Percentiles rank a stretch among this genome's conserved stretches.
Evolutionary conservation across 176 grass and related monocot genomes (phyloP).

Genomic region (Cenchrus americanus): DNA sequence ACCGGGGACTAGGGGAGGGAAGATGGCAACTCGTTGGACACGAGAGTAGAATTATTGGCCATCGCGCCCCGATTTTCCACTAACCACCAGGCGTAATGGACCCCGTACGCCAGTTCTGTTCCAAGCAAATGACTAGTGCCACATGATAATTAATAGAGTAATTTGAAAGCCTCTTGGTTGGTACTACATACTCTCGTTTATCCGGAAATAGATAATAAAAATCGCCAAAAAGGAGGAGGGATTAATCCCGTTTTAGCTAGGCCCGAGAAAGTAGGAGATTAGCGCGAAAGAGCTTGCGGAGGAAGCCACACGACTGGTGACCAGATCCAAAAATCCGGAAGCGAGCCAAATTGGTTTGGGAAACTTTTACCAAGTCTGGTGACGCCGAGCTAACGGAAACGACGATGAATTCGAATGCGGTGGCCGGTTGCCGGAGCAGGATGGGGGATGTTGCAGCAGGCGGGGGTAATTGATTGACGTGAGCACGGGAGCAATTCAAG

Average conservation of each 20-base stretch:
- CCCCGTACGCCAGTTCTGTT: slow-evolving; percentile 1
- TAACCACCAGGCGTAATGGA: slow-evolving; percentile 12
- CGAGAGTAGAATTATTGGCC: slow-evolving; percentile 30
- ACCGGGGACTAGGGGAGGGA: neutral
- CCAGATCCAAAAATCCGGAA: slow-evolving; percentile 54
- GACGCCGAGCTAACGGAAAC: slow-evolving; percentile 15
- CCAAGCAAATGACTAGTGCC: neutral
- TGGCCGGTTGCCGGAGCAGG: neutral
- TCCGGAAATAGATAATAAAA: neutral
- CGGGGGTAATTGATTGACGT: neutral
- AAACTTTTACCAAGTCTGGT: neutral
- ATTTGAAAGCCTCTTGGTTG: neutral
- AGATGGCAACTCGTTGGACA: neutral
- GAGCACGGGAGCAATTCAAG: slow-evolving; percentile 24
- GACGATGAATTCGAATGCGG: slow-evolving; percentile 33
- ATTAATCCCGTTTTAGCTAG: slow-evolving; percentile 5
- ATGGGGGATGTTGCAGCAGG: neutral
- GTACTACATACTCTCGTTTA: neutral
- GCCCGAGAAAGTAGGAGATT: slow-evolving; percentile 35
- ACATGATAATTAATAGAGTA: neutral
- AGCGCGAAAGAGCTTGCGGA: slow-evolving; percentile 23
- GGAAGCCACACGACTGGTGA: slow-evolving; percentile 17
- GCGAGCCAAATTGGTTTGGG: neutral
- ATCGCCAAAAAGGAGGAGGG: neutral
- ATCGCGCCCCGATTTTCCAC: neutral